A percentile compares a stretch with the other conserved stretches of the same genome.
Conservation (phyloP, 2,329 filamentous ascomycete genomes). For the Parascedosporium putredinis region DNA sequence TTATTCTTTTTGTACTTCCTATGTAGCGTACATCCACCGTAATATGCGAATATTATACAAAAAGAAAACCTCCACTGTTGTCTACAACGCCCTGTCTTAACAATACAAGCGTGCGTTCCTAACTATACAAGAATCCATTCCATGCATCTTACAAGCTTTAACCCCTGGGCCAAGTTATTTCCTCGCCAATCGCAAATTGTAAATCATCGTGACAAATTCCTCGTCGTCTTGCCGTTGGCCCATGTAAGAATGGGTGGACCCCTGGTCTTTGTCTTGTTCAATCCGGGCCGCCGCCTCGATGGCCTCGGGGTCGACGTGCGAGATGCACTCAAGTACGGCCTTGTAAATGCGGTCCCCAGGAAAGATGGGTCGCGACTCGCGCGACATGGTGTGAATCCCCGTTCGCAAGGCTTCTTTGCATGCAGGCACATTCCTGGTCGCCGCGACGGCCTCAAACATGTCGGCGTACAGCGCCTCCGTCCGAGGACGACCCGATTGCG, state of each 20-base stretch:
- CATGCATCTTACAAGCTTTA: too few relatives aligned
- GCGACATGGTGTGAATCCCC: constrained; percentile 48
- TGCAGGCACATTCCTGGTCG: constrained; percentile 28
- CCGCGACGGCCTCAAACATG: constrained; percentile 38
- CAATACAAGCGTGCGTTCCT: too few relatives aligned
- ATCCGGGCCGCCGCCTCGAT: constrained; percentile 10
- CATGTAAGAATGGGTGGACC: constrained; percentile 15
- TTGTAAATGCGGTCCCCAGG: constrained; percentile 32
- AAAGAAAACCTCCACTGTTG: too few relatives aligned
- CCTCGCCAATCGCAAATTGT: not conserved
- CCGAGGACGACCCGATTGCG: constrained; percentile 37
- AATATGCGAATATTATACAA: too few relatives aligned
- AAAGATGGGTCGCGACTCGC: constrained; percentile 39
- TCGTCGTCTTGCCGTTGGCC: not conserved
- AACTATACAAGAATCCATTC: too few relatives aligned
- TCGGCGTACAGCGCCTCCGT: constrained; percentile 43
- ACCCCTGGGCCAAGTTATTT: not conserved
- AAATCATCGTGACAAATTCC: constrained; percentile 6
- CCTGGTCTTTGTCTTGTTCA: constrained; percentile 11
- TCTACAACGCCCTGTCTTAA: too few relatives aligned
- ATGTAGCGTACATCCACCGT: too few relatives aligned
- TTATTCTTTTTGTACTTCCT: too few relatives aligned
- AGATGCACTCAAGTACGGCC: constrained; percentile 43
- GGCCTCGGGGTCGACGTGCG: constrained; percentile 41
- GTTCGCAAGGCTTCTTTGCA: constrained; percentile 39